Conservation (phyloP, 208 protist species). For the Trypanosoma mega region DNA sequence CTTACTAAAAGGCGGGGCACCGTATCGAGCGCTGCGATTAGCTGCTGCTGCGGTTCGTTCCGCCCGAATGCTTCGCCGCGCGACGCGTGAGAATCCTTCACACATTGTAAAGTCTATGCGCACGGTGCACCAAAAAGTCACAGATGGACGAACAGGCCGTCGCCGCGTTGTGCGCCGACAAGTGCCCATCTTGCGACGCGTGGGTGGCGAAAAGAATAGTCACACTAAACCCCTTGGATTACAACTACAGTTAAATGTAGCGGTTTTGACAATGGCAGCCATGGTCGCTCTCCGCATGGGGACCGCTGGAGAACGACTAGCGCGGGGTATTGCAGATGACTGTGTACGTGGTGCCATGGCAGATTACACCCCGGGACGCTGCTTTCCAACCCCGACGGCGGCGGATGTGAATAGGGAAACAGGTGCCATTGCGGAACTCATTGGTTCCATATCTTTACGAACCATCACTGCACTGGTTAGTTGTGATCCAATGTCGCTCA, state of each 20-base stretch:
- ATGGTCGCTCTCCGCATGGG: constrained; percentile 50
- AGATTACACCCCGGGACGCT: constrained; percentile 32
- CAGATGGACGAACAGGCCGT: constrained; percentile 23
- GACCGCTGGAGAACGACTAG: constrained; percentile 35
- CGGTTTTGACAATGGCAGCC: constrained; percentile 36
- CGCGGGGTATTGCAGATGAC: constrained; percentile 45
- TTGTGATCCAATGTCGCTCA: no score
- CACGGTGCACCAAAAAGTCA: constrained; percentile 48
- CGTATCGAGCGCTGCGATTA: constrained; percentile 52
- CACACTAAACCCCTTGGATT: constrained; percentile 34
- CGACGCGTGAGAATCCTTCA: constrained; percentile 38
- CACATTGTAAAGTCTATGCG: constrained; percentile 32
- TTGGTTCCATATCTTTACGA: constrained; percentile 9
- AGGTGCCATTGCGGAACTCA: constrained; percentile 1
- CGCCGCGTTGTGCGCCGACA: constrained; percentile 40
- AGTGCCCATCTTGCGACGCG: constrained; percentile 43
- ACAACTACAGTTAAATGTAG: constrained; percentile 27
- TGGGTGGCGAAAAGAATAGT: constrained; percentile 4
- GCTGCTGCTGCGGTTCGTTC: constrained; percentile 43
- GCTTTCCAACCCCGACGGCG: constrained; percentile 29
- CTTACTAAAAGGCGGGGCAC: constrained; percentile 33
- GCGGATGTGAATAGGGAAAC: constrained; percentile 18
- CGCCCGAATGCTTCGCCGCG: constrained; percentile 51
- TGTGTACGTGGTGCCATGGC: constrained; percentile 41
- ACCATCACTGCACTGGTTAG: constrained; percentile 5